Evolutionary conservation across 78 protist species (phyloP).

Genomic region (Polysphondylium violaceum): DNA sequence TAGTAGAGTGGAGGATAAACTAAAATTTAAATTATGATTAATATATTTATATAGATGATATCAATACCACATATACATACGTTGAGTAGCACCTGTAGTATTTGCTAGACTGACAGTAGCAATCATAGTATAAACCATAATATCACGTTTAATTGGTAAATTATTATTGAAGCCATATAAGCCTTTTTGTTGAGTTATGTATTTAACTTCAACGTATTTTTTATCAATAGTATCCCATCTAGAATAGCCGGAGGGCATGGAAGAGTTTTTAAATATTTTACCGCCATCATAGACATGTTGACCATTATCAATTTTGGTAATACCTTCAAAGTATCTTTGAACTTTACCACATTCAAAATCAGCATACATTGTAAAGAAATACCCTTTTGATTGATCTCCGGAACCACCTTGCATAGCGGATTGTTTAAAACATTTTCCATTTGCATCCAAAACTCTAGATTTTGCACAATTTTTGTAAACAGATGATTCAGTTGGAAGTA

Average conservation of each 20-base stretch:
- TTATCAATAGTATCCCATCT: constrained; percentile 25
- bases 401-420: constrained; percentile 63
- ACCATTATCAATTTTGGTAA: not conserved
- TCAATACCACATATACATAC: constrained; percentile 1
- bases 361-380: constrained; percentile 27
- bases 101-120: not conserved
- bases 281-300: constrained; percentile 9
- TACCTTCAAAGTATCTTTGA: constrained; percentile 33
- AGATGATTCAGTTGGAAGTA: not conserved
- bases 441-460: not conserved
- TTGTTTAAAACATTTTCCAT: constrained; percentile 20
- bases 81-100: not conserved
- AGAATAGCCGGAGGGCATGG: not conserved
- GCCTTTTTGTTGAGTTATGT: constrained; percentile 3
- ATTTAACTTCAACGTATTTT: not conserved
- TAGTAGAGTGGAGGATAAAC: not conserved
- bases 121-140: constrained; percentile 38
- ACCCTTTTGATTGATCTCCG: constrained; percentile 54
- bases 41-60: constrained; percentile 3
- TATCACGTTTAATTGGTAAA: constrained; percentile 27
- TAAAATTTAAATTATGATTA: not conserved
- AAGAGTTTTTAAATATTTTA: not conserved
- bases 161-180: constrained; percentile 16
- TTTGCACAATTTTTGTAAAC: constrained; percentile 5
- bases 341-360: constrained; percentile 28